Base-by-base conservation (phyloP, 495 filamentous ascomycete species). In the Penicillium atrosanguineum region DNA sequence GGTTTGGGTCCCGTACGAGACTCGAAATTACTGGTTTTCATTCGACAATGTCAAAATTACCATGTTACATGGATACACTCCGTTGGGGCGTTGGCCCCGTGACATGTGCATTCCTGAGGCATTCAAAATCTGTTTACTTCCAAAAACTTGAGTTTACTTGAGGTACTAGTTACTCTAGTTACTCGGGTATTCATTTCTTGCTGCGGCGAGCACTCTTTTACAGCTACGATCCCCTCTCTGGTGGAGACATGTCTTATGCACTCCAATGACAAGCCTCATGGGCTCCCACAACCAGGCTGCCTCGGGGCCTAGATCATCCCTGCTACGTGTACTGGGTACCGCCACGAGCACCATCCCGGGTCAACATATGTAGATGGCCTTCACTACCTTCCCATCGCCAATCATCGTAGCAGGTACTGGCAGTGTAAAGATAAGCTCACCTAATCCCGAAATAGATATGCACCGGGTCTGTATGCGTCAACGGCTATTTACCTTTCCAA, bases 61-160 rank as follows among this genome's bases (percentile, higher is more conserved):
- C 19, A 6, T 0, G 58, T 61, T 21, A 31, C 12, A 6, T 0
- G 7, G 7, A 18, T 54, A 49, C 50, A 25, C 39, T 18, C 9
- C 38, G 44, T 46, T 53, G 34, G 50, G 50, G 34, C 28, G 51
- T 60, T 62, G 60, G 42, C 55, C 59, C 56, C 56, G 60, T 62
- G 60, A 60, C 60, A 31, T 44, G 9, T 1, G 37, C 52, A 56
- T 52, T 60, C 47, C 41, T 43, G 15, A 48, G 43, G 39, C 40
- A 49, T 26, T 3, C 18, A 8, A 34, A 18, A 3, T 7, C 20
- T 28, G 31, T 47, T 34, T 36, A 29, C 44, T 47, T 19, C n/a
- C 5, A 3, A 4, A 29, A 26, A 19, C n/a, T 47, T 6, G 6
- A 36, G 1, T 11, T 16, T 29, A 12, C n/a, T 7, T 2, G 11